Evolutionary conservation across 768 basidiomycete genomes (phyloP), one percentile per base, ranked within the genome.

Genomic region (Auriscalpium microsporum): DNA sequence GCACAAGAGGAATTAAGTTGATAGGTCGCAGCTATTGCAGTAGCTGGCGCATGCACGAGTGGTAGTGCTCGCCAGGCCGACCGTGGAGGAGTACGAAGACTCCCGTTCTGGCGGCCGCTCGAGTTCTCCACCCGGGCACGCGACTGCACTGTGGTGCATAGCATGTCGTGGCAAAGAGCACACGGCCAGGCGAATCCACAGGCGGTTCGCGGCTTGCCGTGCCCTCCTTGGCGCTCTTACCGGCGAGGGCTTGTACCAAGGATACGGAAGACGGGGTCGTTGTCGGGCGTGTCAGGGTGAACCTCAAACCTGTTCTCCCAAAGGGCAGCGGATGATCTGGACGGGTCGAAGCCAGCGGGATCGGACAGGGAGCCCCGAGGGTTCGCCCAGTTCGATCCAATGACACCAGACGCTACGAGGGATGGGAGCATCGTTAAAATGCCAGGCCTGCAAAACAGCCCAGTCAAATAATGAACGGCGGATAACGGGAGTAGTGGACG

Each of bases 261-360:
- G 9, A 60, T 55, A 54, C 65, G 59, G 58, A 69, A 71, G 23
- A 72, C 69, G 2, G 73, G 74, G 62, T 94, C 90, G 56, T 88
- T 81, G 35, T 69, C 73, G 47, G 79, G 74, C 2, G 92, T 94
- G 38, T 89, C 90, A 0, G 93, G 93, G 65, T 96, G 94, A 7
- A 95, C 73, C 67, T 92, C 90, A 14, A 93, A 75, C 69, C 81
- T 88, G 58, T 91, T 91, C 67, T 88, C 83, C 84, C 84, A 90
- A 8, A 93, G 75, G 2, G 87, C 89, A 10, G 89, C 84, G 34
- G 89, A 86, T 10, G 89, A 86, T 66, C 78, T 78, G 35, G 90
- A 90, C 14, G 91, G 89, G 67, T 92, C 87, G 55, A 76, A 73
- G 50, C 81, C 76, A 28, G 87, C 81, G 35, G 90, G 90, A 68